A percentile compares a stretch with the other conserved stretches of the same genome.
Evolutionary conservation across 768 basidiomycete genomes (phyloP).

Genomic region (Phaeolepiota aurea): DNA sequence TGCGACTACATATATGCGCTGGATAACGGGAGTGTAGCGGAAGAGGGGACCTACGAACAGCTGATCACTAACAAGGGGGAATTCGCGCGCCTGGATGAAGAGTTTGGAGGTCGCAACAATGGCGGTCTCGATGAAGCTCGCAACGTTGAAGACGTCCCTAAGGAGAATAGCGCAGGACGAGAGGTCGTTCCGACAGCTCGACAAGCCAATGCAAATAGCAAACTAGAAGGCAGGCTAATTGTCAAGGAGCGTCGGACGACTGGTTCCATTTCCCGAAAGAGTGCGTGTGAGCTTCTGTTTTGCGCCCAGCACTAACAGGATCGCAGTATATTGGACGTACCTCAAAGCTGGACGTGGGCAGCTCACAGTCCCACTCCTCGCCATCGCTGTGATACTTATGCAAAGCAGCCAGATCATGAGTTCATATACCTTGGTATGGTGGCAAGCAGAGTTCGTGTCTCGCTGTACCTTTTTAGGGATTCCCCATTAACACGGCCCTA

Average conservation of each 20-base stretch:
- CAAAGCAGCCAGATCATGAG: constrained; percentile 54
- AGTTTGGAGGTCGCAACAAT: constrained; percentile 49
- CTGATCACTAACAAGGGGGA: constrained; percentile 40
- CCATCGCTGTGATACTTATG: constrained; percentile 46
- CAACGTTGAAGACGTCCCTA: constrained; percentile 8
- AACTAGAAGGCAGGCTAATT: constrained; percentile 59
- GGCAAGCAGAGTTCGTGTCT: constrained; percentile 58
- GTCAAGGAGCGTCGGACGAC: constrained; percentile 58
- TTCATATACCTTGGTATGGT: constrained; percentile 65
- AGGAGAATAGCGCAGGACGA: constrained; percentile 27
- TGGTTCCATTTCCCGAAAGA: constrained; percentile 46
- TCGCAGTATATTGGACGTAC: constrained; percentile 55
- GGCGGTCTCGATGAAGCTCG: constrained; percentile 21
- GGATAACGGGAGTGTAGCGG: constrained; percentile 60
- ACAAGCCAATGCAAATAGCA: constrained; percentile 43
- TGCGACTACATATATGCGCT: constrained; percentile 78
- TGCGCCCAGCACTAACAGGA: not conserved
- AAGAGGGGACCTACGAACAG: constrained; percentile 57
- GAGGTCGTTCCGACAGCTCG: constrained; percentile 9
- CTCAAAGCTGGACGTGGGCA: constrained; percentile 44
- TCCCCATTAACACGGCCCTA: not conserved
- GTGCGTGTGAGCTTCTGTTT: constrained; percentile 19
- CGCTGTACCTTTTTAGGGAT: not conserved
- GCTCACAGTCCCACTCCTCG: constrained; percentile 40
- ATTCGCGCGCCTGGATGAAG: constrained; percentile 48